Evolutionary conservation across 2,329 filamentous ascomycete species (phyloP).

Genomic region (Chrysoporthe austroafricana): DNA sequence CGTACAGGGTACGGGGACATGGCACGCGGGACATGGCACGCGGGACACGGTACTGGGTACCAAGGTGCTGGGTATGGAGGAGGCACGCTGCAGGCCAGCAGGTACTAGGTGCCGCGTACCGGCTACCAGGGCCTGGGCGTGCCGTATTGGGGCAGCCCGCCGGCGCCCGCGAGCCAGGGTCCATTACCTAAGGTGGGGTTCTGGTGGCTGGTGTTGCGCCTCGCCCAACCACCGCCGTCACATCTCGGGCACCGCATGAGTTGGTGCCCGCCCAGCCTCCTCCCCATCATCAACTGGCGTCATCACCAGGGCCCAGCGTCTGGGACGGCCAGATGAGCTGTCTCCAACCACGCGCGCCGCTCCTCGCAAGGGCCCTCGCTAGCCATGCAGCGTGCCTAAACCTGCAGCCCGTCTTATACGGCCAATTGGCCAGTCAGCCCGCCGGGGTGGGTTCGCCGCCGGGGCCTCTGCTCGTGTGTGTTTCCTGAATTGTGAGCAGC

Average conservation of each 20-base stretch:
- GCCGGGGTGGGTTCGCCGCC: slow-evolving; percentile 21
- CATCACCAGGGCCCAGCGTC: neutral
- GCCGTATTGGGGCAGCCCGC: too few species aligned
- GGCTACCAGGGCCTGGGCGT: too few species aligned
- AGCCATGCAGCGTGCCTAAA: slow-evolving; percentile 21
- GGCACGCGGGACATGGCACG: too few species aligned
- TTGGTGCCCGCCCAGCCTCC: slow-evolving; percentile 24
- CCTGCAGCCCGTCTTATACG: slow-evolving; percentile 19
- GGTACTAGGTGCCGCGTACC: too few species aligned
- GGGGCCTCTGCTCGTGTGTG: slow-evolving; percentile 8
- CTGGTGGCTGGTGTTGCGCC: slow-evolving; percentile 27
- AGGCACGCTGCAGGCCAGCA: too few species aligned
- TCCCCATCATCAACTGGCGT: slow-evolving; percentile 7
- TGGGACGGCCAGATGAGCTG: slow-evolving; percentile 11
- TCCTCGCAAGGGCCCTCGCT: slow-evolving; percentile 17
- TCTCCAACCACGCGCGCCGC: slow-evolving; percentile 21
- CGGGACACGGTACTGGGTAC: too few species aligned
- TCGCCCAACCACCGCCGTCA: slow-evolving; percentile 28
- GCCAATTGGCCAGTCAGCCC: slow-evolving; percentile 25
- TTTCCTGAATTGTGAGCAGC: slow-evolving; percentile 1
- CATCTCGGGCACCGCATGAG: neutral
- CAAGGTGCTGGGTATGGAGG: too few species aligned
- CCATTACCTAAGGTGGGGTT: neutral
- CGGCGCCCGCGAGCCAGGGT: neutral
- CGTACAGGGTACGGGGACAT: too few species aligned